Percentiles rank a stretch among this genome's conserved stretches.
Conservation (phyloP, 139 green algal species). For the Chlorella sorokiniana region DNA sequence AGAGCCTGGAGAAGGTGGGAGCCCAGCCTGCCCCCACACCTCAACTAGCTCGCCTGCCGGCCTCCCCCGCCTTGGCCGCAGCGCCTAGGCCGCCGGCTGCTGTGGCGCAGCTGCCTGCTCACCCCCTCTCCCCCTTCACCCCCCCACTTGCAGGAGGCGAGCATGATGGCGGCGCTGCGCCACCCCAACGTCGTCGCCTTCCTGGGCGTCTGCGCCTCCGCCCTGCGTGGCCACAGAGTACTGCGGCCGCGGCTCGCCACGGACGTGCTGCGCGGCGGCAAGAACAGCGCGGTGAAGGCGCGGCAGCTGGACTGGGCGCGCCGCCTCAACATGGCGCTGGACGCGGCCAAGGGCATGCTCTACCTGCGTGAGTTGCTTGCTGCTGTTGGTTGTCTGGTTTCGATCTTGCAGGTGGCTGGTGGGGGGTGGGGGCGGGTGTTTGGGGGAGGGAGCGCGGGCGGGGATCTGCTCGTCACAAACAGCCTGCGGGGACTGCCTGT, state of each 20-base stretch:
- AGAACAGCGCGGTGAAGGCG: conserved; percentile 14
- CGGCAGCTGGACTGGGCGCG: conserved; percentile 60
- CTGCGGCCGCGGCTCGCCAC: conserved; percentile 59
- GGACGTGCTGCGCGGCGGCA: conserved; percentile 60
- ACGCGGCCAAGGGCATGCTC: conserved; percentile 70
- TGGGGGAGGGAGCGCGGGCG: too few relatives aligned
- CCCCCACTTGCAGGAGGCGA: not conserved
- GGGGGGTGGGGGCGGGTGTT: too few relatives aligned
- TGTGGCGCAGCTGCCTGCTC: not conserved
- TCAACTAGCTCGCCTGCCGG: too few relatives aligned
- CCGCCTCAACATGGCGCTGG: conserved; percentile 61
- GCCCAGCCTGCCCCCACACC: too few relatives aligned
- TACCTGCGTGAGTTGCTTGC: conserved; percentile 70
- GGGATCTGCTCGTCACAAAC: too few relatives aligned
- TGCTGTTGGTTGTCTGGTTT: too few relatives aligned
- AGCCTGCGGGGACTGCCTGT: too few relatives aligned
- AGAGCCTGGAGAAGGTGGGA: conserved; percentile 29
- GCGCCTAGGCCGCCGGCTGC: not conserved
- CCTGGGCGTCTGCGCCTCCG: conserved; percentile 61
- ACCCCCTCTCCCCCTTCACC: not conserved
- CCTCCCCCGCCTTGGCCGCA: not conserved
- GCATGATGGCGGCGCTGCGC: conserved; percentile 37
- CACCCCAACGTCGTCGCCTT: conserved; percentile 66
- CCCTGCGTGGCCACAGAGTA: conserved; percentile 58
- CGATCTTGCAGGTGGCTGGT: too few relatives aligned